A percentile compares a stretch with the other conserved stretches of the same genome.
Conservation (phyloP, 129 eudicot species). For the Lactuca sativa region DNA sequence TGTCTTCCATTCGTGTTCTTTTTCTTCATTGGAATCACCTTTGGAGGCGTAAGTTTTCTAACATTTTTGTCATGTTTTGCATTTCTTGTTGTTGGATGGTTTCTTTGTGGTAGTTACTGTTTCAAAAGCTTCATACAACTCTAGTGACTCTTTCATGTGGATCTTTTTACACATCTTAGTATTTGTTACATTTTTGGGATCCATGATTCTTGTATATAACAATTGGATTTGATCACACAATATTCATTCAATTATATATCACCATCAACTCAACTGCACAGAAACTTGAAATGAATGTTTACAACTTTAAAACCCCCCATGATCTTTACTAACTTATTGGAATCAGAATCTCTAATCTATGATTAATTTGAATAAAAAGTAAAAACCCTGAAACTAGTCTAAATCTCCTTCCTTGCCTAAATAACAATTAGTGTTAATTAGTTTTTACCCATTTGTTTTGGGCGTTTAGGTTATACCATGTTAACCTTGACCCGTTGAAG, state of each 20-base stretch:
- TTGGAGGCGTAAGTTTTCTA: slow-evolving; percentile 62
- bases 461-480: background rate
- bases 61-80: slow-evolving; percentile 45
- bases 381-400: slow-evolving; percentile 20
- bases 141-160: slow-evolving; percentile 16
- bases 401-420: slow-evolving; percentile 6
- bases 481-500: slow-evolving; percentile 27
- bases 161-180: slow-evolving; percentile 8
- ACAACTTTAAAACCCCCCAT: background rate
- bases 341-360: slow-evolving; percentile 22
- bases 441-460: background rate
- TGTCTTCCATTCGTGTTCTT: slow-evolving; percentile 47
- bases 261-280: slow-evolving; percentile 17
- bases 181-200: background rate
- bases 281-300: background rate
- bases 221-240: slow-evolving; percentile 15
- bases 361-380: slow-evolving; percentile 17
- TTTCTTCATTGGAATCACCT: slow-evolving; percentile 42
- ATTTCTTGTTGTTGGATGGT: slow-evolving; percentile 66
- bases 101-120: slow-evolving; percentile 64
- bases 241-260: slow-evolving; percentile 25
- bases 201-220: background rate
- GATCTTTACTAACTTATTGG: slow-evolving; percentile 14
- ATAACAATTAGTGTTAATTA: slow-evolving; percentile 4
- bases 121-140: slow-evolving; percentile 55